Evolutionary conservation across 768 basidiomycete genomes (phyloP), one percentile per base, ranked within the genome.

Genomic region (Boletus sp.): DNA sequence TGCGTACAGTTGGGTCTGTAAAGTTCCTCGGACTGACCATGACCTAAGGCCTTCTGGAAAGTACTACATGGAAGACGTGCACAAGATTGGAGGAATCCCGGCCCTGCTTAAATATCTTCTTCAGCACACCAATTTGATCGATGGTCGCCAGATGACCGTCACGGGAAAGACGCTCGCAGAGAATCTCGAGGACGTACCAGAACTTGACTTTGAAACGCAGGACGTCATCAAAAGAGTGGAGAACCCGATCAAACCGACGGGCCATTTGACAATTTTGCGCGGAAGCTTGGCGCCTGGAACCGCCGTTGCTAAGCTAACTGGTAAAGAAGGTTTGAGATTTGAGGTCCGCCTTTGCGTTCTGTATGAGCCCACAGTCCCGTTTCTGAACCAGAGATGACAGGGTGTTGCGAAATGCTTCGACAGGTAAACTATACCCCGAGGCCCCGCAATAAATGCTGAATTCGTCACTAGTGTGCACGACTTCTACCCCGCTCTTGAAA

Each of bases 291-390:
- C 90, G 4, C 94, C 94, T 0, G 89, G 81, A 46, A 85, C 86
- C 1, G 87, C 92, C 29, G 93, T 98, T 19, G 91, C 93, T 15
- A 98, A 98, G 72, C 75, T 97, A 57, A 96, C 94, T 7, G 93
- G 94, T 14, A 94, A 95, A 72, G 94, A 97, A 72, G 94, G 94
- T 5, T 70, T 83, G 48, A 78, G 74, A 21, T 97, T 97, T 60
- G 88, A 91, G 77, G 89, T 88, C 43, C 41, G 74, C 54, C 56
- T 47, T 39, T 40, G 3, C 43, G 37, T 30, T 39, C 42, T 14
- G n/a, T 30, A 25, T 34, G 25, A 30, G 8, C 30, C 7, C 17
- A 21, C 23, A 39, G 14, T 37, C 23, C 34, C 15, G 29, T 42
- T 35, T 33, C 51, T 61, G 29, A 53, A 46, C 32, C 32, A 40